Evolutionary conservation across 2,329 filamentous ascomycete genomes (phyloP).

Genomic region (Verticillium nonalfalfae): DNA sequence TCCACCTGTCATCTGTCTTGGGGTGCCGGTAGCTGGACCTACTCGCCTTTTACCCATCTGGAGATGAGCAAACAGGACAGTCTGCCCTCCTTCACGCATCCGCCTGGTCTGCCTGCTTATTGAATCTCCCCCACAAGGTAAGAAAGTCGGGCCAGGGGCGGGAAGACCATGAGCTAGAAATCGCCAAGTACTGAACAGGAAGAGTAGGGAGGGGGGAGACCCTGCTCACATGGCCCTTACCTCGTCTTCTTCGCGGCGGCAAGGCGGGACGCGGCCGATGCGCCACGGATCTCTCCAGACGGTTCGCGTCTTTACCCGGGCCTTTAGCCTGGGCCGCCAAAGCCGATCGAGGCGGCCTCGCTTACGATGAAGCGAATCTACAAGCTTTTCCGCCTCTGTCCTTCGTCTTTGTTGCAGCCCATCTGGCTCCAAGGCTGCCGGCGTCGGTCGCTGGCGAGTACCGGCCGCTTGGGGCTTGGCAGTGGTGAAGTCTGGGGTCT

Average conservation of each 20-base stretch:
- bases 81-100: not conserved
- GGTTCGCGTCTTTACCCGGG: not conserved
- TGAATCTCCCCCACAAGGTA: no score
- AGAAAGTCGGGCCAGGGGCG: not conserved
- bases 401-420: not conserved
- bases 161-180: not conserved
- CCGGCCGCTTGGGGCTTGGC: not conserved
- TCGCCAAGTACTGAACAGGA: not conserved
- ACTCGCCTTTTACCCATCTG: not conserved
- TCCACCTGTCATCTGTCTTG: not conserved
- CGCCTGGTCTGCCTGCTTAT: no score
- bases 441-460: not conserved
- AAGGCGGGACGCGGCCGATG: not conserved
- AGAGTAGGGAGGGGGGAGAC: no score
- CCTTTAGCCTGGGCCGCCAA: not conserved
- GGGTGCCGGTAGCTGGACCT: not conserved
- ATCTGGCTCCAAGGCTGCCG: not conserved
- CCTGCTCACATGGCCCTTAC: not conserved
- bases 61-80: not conserved
- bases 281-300: not conserved
- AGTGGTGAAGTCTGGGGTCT: not conserved
- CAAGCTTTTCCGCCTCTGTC: not conserved
- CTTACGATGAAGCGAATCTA: not conserved
- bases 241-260: not conserved
- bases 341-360: not conserved